Conservation (phyloP, 345 rosid species). For the Luvunga scandens region DNA sequence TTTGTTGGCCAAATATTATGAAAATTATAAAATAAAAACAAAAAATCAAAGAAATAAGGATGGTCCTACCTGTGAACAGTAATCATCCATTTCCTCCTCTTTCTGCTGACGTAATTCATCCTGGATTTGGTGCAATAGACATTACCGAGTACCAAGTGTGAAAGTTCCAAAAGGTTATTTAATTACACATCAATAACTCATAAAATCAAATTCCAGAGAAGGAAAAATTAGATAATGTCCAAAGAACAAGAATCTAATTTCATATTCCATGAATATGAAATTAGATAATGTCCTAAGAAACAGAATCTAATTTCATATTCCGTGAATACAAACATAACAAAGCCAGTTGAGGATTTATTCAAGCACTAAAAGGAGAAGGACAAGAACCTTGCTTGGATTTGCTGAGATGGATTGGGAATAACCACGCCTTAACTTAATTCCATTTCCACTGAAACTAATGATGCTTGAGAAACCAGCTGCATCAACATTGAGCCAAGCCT, state of each 20-base stretch:
- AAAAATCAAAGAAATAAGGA: conserved; percentile 5
- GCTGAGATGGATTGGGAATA: conserved; percentile 61
- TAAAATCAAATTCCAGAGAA: not conserved
- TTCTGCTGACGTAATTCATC: conserved; percentile 81
- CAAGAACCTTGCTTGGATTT: conserved; percentile 79
- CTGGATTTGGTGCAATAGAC: conserved; percentile 28
- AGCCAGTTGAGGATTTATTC: not conserved
- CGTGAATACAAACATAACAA: not conserved
- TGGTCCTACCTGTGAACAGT: conserved; percentile 78
- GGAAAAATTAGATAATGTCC: not conserved
- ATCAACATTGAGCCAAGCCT: conserved; percentile 89
- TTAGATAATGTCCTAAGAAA: not conserved
- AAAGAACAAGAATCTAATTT: too few species aligned
- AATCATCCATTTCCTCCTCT: conserved; percentile 97
- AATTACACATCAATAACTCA: not conserved
- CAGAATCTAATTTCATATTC: not conserved
- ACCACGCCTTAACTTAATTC: conserved; percentile 90
- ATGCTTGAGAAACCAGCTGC: conserved; percentile 71
- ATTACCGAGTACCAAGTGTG: not conserved
- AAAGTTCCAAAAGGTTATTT: not conserved
- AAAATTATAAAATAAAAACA: not conserved
- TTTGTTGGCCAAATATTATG: not conserved
- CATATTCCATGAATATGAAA: too few species aligned
- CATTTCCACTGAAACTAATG: conserved; percentile 62
- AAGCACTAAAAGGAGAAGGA: not conserved